Base-by-base conservation (phyloP, 1,284 basidiomycete species). In the Naganishia sp. region DNA sequence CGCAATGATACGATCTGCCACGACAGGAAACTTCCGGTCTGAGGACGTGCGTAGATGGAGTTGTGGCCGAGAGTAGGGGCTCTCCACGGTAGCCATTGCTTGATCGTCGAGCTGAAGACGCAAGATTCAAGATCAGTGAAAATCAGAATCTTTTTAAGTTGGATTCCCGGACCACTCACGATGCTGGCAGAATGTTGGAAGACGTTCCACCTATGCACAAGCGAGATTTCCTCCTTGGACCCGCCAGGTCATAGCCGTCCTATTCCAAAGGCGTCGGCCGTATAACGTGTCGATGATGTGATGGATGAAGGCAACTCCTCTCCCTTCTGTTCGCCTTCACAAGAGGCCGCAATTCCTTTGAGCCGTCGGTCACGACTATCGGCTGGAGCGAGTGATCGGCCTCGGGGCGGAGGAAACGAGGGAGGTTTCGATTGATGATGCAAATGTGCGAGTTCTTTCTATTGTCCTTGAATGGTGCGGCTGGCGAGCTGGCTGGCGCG, bases 61-160 rank as follows among this genome's bases (percentile, higher is more conserved):
- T 60, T 21, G 33, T 15, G 59, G 59, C 44, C 49, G 59, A 42
- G 36, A 43, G 48, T 61, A 39, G 6, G 36, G 59, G 48, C 18
- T 43, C 21, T 61, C 48, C 2, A 61, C 59, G 42, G 59, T 50
- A 42, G 59, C 49, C 59, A 61, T 61, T 42, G 48, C 48, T 52
- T 28, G 25, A 43, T 21, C 9, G 31, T n/a, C 36, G 33, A 18
- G 13, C 50, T 36, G 50, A 10, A 23, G 50, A 25, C 21, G 9
- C 49, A 16, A 18, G 6, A 31, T 53, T n/a, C 23, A 16, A 10
- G 36, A 55, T 6, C 36, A 39, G 9, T 39, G 4, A 10, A 3
- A 5, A 28, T 39, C 6, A 39, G 6, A 7, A 13, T 10, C 36
- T 13, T 7, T 9, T 39, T 7, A 13, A 9, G 7, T 13, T 39